Evolutionary conservation across 352 stramenopile species (phyloP).

Genomic region (Phytophthora meadii): DNA sequence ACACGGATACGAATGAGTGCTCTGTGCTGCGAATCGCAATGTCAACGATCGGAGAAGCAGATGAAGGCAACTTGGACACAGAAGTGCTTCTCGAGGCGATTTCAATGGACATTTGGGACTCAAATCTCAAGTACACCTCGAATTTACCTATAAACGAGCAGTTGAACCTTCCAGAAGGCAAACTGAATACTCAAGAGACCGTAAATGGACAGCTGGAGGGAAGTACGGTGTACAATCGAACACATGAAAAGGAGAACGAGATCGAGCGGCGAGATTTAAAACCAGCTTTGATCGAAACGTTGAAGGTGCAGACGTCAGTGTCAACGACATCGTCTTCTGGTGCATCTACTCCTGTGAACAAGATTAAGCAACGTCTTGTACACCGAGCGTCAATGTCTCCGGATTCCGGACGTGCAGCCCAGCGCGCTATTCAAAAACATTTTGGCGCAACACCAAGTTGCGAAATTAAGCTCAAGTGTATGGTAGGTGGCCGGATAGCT

Average conservation of each 20-base stretch:
- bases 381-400: slow-evolving; percentile 59
- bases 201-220: background rate
- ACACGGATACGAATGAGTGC: slow-evolving; percentile 54
- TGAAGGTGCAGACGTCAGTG: slow-evolving; percentile 31
- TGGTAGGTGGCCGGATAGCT: slow-evolving; percentile 72
- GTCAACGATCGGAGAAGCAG: slow-evolving; percentile 67
- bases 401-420: slow-evolving; percentile 51
- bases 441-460: slow-evolving; percentile 77
- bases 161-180: slow-evolving; percentile 57
- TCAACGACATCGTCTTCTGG: slow-evolving; percentile 19
- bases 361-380: slow-evolving; percentile 33
- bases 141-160: slow-evolving; percentile 77
- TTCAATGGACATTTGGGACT: slow-evolving; percentile 87
- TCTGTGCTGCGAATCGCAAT: slow-evolving; percentile 84
- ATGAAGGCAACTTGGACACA: slow-evolving; percentile 66
- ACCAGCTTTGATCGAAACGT: slow-evolving; percentile 22
- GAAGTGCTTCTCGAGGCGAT: slow-evolving; percentile 89
- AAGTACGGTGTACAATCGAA: background rate
- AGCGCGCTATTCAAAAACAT: slow-evolving; percentile 74
- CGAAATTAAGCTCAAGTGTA: slow-evolving; percentile 76
- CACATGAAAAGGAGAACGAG: slow-evolving; percentile 1
- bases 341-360: slow-evolving; percentile 28
- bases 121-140: slow-evolving; percentile 84
- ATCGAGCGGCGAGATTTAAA: slow-evolving; percentile 10
- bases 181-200: slow-evolving; percentile 18